Conservation (phyloP, 2,329 filamentous ascomycete species). For the Penicillium vulpinum region DNA sequence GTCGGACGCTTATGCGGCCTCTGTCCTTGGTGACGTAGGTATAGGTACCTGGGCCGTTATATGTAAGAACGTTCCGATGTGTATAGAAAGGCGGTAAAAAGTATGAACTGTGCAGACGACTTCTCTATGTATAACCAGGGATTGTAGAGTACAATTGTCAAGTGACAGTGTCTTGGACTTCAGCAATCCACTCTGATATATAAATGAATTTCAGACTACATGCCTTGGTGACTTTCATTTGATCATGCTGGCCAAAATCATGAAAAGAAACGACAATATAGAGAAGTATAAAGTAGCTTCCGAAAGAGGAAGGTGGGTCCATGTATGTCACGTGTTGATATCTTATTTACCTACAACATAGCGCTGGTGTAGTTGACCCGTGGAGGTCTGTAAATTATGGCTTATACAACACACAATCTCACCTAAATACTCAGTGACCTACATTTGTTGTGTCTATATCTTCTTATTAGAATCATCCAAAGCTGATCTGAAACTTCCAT, state of each 20-base stretch:
- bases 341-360: too few species aligned
- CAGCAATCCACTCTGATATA: neutral
- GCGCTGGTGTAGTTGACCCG: too few species aligned
- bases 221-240: neutral
- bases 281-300: neutral
- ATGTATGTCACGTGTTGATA: neutral
- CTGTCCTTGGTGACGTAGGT: too few species aligned
- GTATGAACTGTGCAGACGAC: too few species aligned
- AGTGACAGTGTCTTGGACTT: too few species aligned
- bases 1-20: too few species aligned
- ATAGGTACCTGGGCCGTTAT: too few species aligned
- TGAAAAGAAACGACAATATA: neutral
- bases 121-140: too few species aligned
- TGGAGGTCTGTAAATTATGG: neutral
- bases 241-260: neutral
- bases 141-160: neutral
- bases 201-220: neutral
- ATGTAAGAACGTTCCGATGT: too few species aligned
- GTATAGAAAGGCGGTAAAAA: too few species aligned
- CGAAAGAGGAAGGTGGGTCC: neutral
- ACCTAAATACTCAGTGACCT: too few species aligned
- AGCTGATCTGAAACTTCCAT: neutral
- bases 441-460: neutral
- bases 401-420: neutral
- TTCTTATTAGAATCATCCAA: neutral